Evolutionary conservation across 192 early-diverging fungal species (phyloP).

Genomic region (Podila verticillata): DNA sequence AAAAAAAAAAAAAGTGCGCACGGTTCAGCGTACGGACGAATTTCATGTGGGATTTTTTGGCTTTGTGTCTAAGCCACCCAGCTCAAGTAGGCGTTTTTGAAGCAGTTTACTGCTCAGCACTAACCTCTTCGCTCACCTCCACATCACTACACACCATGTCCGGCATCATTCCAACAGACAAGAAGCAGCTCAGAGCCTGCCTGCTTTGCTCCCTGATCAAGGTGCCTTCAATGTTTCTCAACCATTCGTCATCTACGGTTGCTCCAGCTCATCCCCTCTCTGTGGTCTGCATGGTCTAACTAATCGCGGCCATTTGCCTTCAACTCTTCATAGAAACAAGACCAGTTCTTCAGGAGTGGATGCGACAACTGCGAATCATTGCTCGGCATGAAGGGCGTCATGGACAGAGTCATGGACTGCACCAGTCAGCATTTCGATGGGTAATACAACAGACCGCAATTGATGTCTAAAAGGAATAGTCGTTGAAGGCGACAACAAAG

Average conservation of each 20-base stretch:
- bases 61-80: neutral
- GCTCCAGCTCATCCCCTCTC: neutral
- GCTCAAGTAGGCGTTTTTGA: too few relatives aligned
- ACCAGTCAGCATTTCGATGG: constrained; percentile 83
- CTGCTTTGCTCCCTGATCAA: constrained; percentile 84
- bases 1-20: too few relatives aligned
- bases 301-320: neutral
- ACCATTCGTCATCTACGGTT: neutral
- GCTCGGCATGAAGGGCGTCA: constrained; percentile 71
- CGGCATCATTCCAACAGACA: constrained; percentile 50
- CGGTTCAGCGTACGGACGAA: too few relatives aligned
- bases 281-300: neutral
- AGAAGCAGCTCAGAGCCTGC: constrained; percentile 77
- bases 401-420: constrained; percentile 76
- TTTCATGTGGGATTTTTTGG: too few relatives aligned
- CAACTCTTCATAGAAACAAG: constrained; percentile 59
- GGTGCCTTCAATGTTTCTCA: constrained; percentile 38
- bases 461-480: neutral
- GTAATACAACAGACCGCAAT: constrained; percentile 37
- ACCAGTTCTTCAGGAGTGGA: constrained; percentile 73
- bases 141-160: constrained; percentile 23
- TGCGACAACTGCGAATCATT: constrained; percentile 88
- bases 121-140: neutral
- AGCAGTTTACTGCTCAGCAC: neutral
- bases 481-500: too few relatives aligned